A percentile compares a stretch with the other conserved stretches of the same genome.
Conservation (phyloP, 345 rosid genomes). For the Carallia pectinifolia region DNA sequence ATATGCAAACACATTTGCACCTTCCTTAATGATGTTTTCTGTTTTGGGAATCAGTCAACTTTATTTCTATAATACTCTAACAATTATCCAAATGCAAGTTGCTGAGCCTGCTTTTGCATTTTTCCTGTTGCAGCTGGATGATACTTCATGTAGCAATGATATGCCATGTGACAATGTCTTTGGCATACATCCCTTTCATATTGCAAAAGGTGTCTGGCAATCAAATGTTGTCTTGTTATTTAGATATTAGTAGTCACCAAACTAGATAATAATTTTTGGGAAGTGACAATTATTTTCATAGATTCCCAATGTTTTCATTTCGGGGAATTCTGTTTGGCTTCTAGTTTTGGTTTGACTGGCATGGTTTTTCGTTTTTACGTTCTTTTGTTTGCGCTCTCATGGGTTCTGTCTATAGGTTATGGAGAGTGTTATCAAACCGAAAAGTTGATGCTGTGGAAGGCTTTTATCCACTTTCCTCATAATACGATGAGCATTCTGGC, state of each 20-base stretch:
- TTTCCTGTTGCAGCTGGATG: constrained; percentile 45
- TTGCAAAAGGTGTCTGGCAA: constrained; percentile 54
- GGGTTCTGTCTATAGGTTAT: constrained; percentile 40
- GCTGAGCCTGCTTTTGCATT: not conserved
- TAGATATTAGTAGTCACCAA: not conserved
- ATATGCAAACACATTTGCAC: too few species aligned
- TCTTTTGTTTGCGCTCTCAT: not conserved
- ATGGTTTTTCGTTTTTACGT: not conserved
- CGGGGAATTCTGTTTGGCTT: not conserved
- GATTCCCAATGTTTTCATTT: not conserved
- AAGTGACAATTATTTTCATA: not conserved
- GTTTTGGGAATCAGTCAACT: too few species aligned
- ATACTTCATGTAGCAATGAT: constrained; percentile 33
- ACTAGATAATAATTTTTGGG: not conserved
- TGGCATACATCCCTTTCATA: constrained; percentile 75
- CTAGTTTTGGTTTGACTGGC: not conserved
- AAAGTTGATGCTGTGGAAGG: constrained; percentile 54
- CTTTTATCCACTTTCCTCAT: constrained; percentile 32
- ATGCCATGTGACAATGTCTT: constrained; percentile 50
- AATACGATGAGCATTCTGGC: constrained; percentile 20
- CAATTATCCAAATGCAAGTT: not conserved
- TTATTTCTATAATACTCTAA: too few species aligned
- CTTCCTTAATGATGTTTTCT: too few species aligned
- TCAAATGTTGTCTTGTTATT: not conserved
- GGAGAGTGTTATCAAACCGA: constrained; percentile 43